A percentile compares a stretch with the other conserved stretches of the same genome.
Evolutionary conservation across 441 rosid species (phyloP).

Genomic region (Gossypium aridum): DNA sequence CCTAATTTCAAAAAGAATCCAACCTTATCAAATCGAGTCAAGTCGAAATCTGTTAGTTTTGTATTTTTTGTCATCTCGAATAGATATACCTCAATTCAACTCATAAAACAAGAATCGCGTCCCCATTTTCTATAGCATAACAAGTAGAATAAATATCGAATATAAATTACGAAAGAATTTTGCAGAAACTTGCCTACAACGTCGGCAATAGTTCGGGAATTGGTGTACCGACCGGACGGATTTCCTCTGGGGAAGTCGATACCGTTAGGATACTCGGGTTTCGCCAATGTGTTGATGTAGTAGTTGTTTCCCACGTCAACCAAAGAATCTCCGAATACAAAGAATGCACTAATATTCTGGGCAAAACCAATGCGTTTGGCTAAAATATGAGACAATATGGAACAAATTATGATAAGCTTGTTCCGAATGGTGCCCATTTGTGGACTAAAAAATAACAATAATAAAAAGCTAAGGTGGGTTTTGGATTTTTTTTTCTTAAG

Average conservation of each 20-base stretch:
- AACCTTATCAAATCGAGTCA: too few relatives aligned
- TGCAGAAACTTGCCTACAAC: slow-evolving; percentile 15
- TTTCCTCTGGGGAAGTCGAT: slow-evolving; percentile 26
- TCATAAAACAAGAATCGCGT: too few relatives aligned
- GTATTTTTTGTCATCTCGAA: too few relatives aligned
- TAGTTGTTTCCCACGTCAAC: slow-evolving; percentile 15
- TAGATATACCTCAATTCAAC: too few relatives aligned
- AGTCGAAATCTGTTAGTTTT: too few relatives aligned
- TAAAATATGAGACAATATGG: neutral
- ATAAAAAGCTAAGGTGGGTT: too few relatives aligned
- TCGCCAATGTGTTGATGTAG: neutral
- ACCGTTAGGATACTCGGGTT: slow-evolving; percentile 23
- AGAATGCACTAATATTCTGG: neutral
- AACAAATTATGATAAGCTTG: neutral
- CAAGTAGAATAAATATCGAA: too few relatives aligned
- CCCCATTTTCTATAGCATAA: too few relatives aligned
- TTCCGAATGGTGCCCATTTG: neutral
- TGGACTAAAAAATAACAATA: neutral
- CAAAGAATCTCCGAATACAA: slow-evolving; percentile 14
- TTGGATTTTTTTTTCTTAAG: too few relatives aligned
- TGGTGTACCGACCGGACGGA: slow-evolving; percentile 39
- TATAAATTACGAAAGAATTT: too few relatives aligned
- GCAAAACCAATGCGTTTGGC: neutral
- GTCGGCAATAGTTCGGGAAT: slow-evolving; percentile 34
- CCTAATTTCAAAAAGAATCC: too few relatives aligned